These are phyloP conservation scores for Xylaria flabelliformis DNA, from an alignment of 495 filamentous ascomycete species.

Conservation along the genomic window DNA sequence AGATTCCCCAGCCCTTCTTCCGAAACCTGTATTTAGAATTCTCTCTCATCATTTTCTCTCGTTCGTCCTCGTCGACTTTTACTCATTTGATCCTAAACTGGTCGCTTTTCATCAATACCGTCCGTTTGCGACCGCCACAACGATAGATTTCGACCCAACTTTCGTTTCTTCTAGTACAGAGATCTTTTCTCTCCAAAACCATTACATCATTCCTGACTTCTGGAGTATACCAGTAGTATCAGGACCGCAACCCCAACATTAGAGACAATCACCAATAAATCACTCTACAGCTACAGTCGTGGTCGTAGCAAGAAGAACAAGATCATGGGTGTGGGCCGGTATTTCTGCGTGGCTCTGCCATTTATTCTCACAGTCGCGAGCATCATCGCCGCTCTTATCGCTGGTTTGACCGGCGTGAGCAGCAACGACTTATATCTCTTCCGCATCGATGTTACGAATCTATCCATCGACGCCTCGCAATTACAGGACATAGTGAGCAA, in stretches of 20 bases:
- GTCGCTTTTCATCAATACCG: slow-evolving; percentile 2
- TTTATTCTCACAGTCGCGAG: slow-evolving; percentile 76
- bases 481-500: slow-evolving; percentile 30
- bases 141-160: background rate
- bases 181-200: background rate
- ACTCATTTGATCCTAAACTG: background rate
- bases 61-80: background rate
- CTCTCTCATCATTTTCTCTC: slow-evolving; percentile 13
- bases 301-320: slow-evolving; percentile 23
- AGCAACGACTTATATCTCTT: slow-evolving; percentile 76
- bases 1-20: slow-evolving; percentile 23
- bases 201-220: slow-evolving; percentile 4
- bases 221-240: background rate
- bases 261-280: background rate
- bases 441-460: slow-evolving; percentile 63
- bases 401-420: slow-evolving; percentile 73
- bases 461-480: slow-evolving; percentile 47
- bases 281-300: background rate
- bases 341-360: slow-evolving; percentile 81
- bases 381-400: slow-evolving; percentile 74
- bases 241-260: background rate
- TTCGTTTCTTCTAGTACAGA: background rate
- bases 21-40: background rate
- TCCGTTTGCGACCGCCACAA: slow-evolving; percentile 6
- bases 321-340: slow-evolving; percentile 67